Evolutionary conservation across 2,329 filamentous ascomycete genomes (phyloP), one percentile per base, ranked within the genome.

Genomic region (Arthrobotrys musiformis): DNA sequence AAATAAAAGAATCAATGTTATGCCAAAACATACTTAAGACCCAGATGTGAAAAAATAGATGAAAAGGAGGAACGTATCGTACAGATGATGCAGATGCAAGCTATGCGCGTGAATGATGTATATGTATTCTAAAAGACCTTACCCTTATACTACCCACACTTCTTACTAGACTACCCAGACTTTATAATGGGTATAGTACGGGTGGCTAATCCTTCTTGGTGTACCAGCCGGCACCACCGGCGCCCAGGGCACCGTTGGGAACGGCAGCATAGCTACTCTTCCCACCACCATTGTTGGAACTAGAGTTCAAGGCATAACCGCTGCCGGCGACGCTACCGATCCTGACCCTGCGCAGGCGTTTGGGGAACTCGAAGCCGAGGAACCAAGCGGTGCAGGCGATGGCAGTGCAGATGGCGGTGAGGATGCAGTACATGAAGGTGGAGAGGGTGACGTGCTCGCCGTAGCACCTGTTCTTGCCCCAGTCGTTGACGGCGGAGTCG

Each of bases 151-250:
- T n/a, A n/a, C n/a, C n/a, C n/a, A n/a, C n/a, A n/a, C n/a, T n/a
- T n/a, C n/a, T n/a, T n/a, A n/a, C n/a, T n/a, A n/a, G n/a, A n/a
- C n/a, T n/a, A n/a, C n/a, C n/a, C n/a, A n/a, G n/a, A n/a, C n/a
- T n/a, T n/a, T n/a, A n/a, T n/a, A n/a, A n/a, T n/a, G n/a, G n/a
- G n/a, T n/a, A n/a, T n/a, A n/a, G n/a, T n/a, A n/a, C n/a, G n/a
- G n/a, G n/a, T n/a, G n/a, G n/a, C n/a, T n/a, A 79, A 62, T 76
- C 70, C 61, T 79, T 79, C 42, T 79, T 76, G 19, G 66, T 79
- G 24, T 77, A 72, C 77, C 70, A 79, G 15, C 61, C 64, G 1
- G 48, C 62, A 17, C 35, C 42, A 8, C n/a, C 15, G 22, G 44
- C 60, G 3, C 60, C 44, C n/a, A 28, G 63, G n/a, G 9, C 8